Evolutionary conservation across 768 basidiomycete species (phyloP).

Genomic region (Chalciporus piperatus): DNA sequence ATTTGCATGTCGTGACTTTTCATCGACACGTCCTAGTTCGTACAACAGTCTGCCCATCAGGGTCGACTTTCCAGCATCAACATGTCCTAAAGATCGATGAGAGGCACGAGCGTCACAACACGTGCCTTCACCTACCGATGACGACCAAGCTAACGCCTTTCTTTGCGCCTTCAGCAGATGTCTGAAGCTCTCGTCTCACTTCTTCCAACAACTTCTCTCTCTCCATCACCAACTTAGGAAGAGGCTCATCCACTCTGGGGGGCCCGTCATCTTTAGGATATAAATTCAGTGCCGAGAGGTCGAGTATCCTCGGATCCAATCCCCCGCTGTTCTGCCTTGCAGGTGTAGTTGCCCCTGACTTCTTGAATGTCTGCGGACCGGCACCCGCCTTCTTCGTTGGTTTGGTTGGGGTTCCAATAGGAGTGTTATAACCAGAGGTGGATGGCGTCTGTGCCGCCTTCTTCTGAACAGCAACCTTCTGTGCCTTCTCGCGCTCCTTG

Average conservation of each 20-base stretch:
- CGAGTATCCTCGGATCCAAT: conserved; percentile 59
- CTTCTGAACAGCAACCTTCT: conserved; percentile 51
- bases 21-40: conserved; percentile 84
- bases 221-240: conserved; percentile 65
- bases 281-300: conserved; percentile 74
- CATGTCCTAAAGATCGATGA: conserved; percentile 59
- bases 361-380: conserved; percentile 29
- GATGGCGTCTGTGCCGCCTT: conserved; percentile 32
- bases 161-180: conserved; percentile 50
- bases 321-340: conserved; percentile 29
- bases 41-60: conserved; percentile 94
- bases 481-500: conserved; percentile 76
- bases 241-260: conserved; percentile 40
- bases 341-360: conserved; percentile 45
- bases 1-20: conserved; percentile 79
- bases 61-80: conserved; percentile 98
- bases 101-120: conserved; percentile 1
- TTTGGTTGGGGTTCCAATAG: conserved; percentile 40
- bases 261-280: conserved; percentile 42
- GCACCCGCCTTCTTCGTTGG: conserved; percentile 38
- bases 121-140: conserved; percentile 58
- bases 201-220: conserved; percentile 84
- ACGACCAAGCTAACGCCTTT: conserved; percentile 85
- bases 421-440: conserved; percentile 36
- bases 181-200: conserved; percentile 53